Evolutionary conservation across 2,329 filamentous ascomycete genomes (phyloP).

Genomic region (Exophiala dermatitidis): DNA sequence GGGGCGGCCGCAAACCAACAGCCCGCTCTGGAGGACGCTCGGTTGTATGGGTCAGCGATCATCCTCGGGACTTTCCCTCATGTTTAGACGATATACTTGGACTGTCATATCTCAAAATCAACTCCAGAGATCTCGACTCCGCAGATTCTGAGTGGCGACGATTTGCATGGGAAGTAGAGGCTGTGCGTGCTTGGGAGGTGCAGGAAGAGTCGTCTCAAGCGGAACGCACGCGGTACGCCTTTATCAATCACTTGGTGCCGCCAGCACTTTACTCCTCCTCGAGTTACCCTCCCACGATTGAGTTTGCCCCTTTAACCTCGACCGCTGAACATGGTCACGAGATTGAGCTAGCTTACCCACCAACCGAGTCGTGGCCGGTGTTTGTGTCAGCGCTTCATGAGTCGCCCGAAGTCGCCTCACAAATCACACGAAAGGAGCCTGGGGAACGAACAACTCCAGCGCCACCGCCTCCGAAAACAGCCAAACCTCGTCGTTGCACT

Average conservation of each 20-base stretch:
- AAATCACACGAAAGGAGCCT: constrained; percentile 1
- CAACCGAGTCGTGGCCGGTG: constrained; percentile 13
- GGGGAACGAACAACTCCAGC: not conserved
- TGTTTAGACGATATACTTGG: constrained; percentile 14
- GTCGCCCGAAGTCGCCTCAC: constrained; percentile 4
- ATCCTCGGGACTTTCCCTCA: constrained; percentile 11
- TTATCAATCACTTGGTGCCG: constrained; percentile 24
- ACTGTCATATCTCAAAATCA: constrained; percentile 6
- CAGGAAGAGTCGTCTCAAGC: constrained; percentile 2
- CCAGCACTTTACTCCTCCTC: constrained; percentile 7
- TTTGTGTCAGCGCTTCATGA: constrained; percentile 12
- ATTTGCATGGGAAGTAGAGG: constrained; percentile 38
- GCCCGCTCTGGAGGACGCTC: not conserved
- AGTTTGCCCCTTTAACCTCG: constrained; percentile 9
- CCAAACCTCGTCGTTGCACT: not conserved
- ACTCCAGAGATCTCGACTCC: constrained; percentile 5
- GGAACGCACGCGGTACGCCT: constrained; percentile 12
- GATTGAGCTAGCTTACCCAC: constrained; percentile 13
- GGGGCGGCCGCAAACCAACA: not conserved
- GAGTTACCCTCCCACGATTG: not conserved
- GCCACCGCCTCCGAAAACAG: constrained; percentile 2
- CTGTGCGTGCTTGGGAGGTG: constrained; percentile 45
- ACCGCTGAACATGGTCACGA: constrained; percentile 12
- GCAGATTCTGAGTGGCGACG: constrained; percentile 15
- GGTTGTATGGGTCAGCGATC: constrained; percentile 12